Evolutionary conservation across 2,329 filamentous ascomycete species (phyloP).

Genomic region (Alternaria postmessia): DNA sequence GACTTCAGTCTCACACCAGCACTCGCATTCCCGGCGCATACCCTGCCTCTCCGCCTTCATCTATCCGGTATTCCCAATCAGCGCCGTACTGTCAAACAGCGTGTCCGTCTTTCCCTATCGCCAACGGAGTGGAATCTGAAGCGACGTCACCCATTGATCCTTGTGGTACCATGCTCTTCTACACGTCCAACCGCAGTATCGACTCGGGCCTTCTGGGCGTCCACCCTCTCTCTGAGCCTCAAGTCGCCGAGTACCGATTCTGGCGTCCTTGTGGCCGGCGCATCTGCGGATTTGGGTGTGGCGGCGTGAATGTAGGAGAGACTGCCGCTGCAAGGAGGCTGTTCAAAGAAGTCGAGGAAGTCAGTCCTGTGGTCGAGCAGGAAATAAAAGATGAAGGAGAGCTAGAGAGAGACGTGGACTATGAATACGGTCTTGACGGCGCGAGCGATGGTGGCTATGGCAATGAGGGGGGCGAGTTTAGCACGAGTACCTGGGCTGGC

Average conservation of each 20-base stretch:
- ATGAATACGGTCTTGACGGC: slow-evolving; percentile 9
- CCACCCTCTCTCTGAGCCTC: slow-evolving; percentile 38
- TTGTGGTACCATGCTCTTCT: slow-evolving; percentile 39
- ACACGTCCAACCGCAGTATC: slow-evolving; percentile 40
- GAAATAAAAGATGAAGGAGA: not conserved
- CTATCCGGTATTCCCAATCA: not conserved
- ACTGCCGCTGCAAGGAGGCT: slow-evolving; percentile 39
- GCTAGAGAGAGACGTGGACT: not conserved
- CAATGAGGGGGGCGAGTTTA: not conserved
- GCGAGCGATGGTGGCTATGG: not conserved
- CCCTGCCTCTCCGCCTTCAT: slow-evolving; percentile 1
- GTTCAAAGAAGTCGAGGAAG: slow-evolving; percentile 36
- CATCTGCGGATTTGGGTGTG: slow-evolving; percentile 45
- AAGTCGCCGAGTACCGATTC: slow-evolving; percentile 49
- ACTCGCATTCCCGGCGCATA: slow-evolving; percentile 5
- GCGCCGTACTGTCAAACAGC: not conserved
- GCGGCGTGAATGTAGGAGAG: slow-evolving; percentile 37
- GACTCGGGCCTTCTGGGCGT: slow-evolving; percentile 42
- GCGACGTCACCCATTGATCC: slow-evolving; percentile 36
- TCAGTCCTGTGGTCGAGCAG: slow-evolving; percentile 6
- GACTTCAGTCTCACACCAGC: slow-evolving; percentile 2
- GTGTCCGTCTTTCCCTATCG: slow-evolving; percentile 31
- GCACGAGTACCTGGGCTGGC: slow-evolving; percentile 23
- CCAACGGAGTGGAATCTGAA: slow-evolving; percentile 40
- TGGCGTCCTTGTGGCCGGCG: slow-evolving; percentile 46